Base-by-base conservation (phyloP, 257 asterid species). In the Cordia subcordata region DNA sequence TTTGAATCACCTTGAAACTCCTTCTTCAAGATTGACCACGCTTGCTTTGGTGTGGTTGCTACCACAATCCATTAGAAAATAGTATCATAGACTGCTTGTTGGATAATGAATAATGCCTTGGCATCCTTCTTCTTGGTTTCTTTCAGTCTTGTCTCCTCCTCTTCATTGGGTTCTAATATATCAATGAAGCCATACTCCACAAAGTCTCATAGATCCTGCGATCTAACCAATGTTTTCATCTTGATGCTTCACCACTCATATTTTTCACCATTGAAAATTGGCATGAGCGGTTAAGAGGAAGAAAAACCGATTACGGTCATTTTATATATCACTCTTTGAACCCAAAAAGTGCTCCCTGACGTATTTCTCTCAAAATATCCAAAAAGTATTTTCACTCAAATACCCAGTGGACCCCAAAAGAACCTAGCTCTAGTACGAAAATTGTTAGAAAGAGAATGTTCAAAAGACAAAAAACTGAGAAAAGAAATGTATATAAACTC, bases 201-300 rank as follows among this genome's bases (percentile, higher is more conserved):
- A 44, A 58, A 40, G n/a, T 58, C 47, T 17, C 65, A 58, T 1
- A 66, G 32, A 8, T 58, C 32, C 16, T 64, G 56, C 27, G 46
- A 63, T 13, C 38, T 53, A 47, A 54, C 39, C 12, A 63, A 14
- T 13, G 64, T 57, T 32, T 35, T 57, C 53, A 66, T 57, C 5
- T 47, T 13, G 14, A 65, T 47, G 42, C 64, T 65, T 64, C 64
- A 57, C 5, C 57, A 65, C 16, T 57, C 51, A 49, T 65, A 65
- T 4, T 16, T 11, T 0, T 56, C 58, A 3, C 65, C 54, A 11
- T 39, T 66, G 13, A 66, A 66, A 8, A 58, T 8, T 5, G 55
- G 50, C 19, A 66, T 58, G 1, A 6, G 15, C 0, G 63, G 60
- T 16, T 66, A 60, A n/a, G n/a, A n/a, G n/a, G n/a, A n/a, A n/a